Evolutionary conservation across 139 green algal species (phyloP).

Genomic region (Micractinium conductrix): DNA sequence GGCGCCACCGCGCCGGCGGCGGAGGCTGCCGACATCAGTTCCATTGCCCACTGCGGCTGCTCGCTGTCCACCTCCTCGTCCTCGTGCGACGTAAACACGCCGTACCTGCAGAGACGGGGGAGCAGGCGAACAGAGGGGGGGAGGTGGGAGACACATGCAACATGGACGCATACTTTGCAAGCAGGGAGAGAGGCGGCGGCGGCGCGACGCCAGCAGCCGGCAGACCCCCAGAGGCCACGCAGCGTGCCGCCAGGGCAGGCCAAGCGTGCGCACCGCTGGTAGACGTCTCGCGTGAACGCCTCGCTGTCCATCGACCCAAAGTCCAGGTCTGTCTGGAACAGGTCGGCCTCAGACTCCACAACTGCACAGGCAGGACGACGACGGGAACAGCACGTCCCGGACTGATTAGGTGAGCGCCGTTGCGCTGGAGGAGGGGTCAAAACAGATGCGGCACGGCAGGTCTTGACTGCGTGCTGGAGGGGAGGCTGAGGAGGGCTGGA

Average conservation of each 20-base stretch:
- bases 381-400: too few relatives aligned
- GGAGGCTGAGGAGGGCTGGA: too few relatives aligned
- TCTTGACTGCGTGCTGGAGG: too few relatives aligned
- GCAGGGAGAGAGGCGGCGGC: too few relatives aligned
- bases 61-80: constrained; percentile 37
- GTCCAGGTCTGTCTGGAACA: constrained; percentile 44
- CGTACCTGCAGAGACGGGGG: constrained; percentile 22
- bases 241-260: not conserved
- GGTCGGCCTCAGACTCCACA: constrained; percentile 21
- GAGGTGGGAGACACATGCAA: too few relatives aligned
- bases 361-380: too few relatives aligned
- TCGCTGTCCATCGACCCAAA: constrained; percentile 35
- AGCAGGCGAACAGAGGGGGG: too few relatives aligned
- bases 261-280: constrained; percentile 36
- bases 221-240: not conserved
- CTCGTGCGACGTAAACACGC: constrained; percentile 24
- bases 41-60: constrained; percentile 40
- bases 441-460: too few relatives aligned
- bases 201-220: too few relatives aligned
- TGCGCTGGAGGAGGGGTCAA: too few relatives aligned
- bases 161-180: too few relatives aligned
- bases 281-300: constrained; percentile 32
- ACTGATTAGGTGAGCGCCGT: too few relatives aligned
- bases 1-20: not conserved
- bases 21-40: constrained; percentile 25